phyloP scores from a whole-genome alignment of 164 flowering plant genomes.

The Chloranthus sessilifolius region DNA sequence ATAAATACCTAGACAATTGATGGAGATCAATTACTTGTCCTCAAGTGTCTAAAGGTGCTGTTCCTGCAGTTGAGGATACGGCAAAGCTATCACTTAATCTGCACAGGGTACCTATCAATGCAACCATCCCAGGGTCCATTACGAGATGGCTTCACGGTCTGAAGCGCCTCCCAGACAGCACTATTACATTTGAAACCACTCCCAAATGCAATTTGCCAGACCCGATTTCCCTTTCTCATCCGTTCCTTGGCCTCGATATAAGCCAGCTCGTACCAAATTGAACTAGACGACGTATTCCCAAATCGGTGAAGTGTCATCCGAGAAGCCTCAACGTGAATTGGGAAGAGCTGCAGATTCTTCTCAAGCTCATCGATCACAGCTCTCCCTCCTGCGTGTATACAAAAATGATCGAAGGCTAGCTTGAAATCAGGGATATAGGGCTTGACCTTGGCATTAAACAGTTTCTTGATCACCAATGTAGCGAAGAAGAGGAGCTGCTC shows the following conservation, averaged over 20 bases:
- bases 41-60: too few relatives aligned
- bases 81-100: too few relatives aligned
- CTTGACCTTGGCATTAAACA: slow-evolving; percentile 25
- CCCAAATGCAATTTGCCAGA: slow-evolving; percentile 44
- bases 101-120: slow-evolving; percentile 35
- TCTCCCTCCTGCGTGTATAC: slow-evolving; percentile 40
- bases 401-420: slow-evolving; percentile 42
- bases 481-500: slow-evolving; percentile 40
- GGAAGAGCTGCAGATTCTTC: slow-evolving; percentile 32
- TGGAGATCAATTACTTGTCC: too few relatives aligned
- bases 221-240: slow-evolving; percentile 29
- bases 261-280: slow-evolving; percentile 42
- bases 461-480: slow-evolving; percentile 25
- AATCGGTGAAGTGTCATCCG: slow-evolving; percentile 38
- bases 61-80: too few relatives aligned
- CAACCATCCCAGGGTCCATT: slow-evolving; percentile 35
- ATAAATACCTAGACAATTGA: too few relatives aligned
- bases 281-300: slow-evolving; percentile 43
- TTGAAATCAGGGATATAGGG: slow-evolving; percentile 44
- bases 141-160: slow-evolving; percentile 21
- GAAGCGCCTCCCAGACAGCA: slow-evolving; percentile 37
- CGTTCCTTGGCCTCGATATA: slow-evolving; percentile 41
- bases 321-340: slow-evolving; percentile 36
- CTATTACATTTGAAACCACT: slow-evolving; percentile 42
- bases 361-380: slow-evolving; percentile 44